phyloP scores from a whole-genome alignment of 441 rosid genomes.

The Breynia disticha region DNA sequence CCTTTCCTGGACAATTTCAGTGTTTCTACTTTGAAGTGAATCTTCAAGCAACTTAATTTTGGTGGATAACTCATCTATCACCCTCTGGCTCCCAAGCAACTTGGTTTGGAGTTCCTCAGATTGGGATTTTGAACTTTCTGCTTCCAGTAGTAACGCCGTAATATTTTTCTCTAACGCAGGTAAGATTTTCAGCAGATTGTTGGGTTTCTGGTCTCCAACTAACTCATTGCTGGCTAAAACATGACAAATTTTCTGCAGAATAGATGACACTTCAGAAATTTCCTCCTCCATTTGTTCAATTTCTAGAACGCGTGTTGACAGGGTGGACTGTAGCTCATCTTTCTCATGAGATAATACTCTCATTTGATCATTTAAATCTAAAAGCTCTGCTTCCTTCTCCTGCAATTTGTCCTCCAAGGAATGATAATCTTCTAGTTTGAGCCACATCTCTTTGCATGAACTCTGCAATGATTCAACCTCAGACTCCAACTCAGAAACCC shows the following conservation, averaged over 20 bases:
- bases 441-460: conserved; percentile 41
- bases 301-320: conserved; percentile 44
- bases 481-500: conserved; percentile 50
- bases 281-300: conserved; percentile 58
- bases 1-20: conserved; percentile 64
- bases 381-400: conserved; percentile 50
- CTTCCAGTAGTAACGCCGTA: conserved; percentile 39
- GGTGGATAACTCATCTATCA: conserved; percentile 49
- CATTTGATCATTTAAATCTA: conserved; percentile 37
- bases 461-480: conserved; percentile 38
- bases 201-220: conserved; percentile 31
- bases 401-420: conserved; percentile 48
- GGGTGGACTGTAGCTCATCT: conserved; percentile 42
- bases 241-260: conserved; percentile 47
- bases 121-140: conserved; percentile 49
- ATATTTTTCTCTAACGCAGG: conserved; percentile 47
- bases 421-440: conserved; percentile 35
- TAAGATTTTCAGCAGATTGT: conserved; percentile 32
- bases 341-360: conserved; percentile 38
- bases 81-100: conserved; percentile 63
- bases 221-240: conserved; percentile 39
- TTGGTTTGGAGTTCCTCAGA: conserved; percentile 54
- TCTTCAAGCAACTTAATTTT: conserved; percentile 61
- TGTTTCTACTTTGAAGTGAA: conserved; percentile 34
- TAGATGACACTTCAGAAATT: conserved; percentile 36